phyloP scores from a whole-genome alignment of 1,139 yeast genomes.

The Saccharomyces hybrid region DNA sequence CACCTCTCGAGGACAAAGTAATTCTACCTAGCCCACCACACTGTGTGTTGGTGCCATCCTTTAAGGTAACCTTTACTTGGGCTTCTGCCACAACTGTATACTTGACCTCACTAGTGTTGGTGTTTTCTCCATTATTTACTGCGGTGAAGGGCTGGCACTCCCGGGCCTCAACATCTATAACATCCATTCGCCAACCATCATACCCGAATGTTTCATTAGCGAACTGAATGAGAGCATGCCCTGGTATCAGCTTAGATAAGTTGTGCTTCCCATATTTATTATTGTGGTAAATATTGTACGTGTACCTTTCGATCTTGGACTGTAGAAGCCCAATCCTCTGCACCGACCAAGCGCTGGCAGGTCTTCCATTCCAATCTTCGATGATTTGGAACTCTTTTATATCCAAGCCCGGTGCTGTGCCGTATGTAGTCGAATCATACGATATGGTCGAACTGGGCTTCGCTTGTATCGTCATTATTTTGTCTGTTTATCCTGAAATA shows the following conservation, averaged over 20 bases:
- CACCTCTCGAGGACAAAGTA: conserved; percentile 22
- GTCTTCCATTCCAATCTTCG: conserved; percentile 28
- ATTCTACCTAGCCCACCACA: conserved; percentile 26
- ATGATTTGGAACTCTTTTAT: conserved; percentile 18
- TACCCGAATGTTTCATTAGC: conserved; percentile 31
- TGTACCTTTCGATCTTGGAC: conserved; percentile 24
- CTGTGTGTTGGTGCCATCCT: conserved; percentile 29
- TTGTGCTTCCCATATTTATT: conserved; percentile 27
- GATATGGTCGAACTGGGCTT: conserved; percentile 8
- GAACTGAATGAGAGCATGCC: conserved; percentile 24
- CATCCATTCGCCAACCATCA: conserved; percentile 31
- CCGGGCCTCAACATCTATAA: conserved; percentile 19
- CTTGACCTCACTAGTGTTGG: conserved; percentile 6
- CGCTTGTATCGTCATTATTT: background rate
- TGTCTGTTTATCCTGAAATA: background rate
- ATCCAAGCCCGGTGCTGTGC: conserved; percentile 15
- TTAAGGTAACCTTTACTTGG: conserved; percentile 22
- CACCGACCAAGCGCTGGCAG: conserved; percentile 30
- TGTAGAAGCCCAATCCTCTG: conserved; percentile 24
- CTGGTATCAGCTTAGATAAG: conserved; percentile 27
- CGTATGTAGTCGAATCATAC: conserved; percentile 18
- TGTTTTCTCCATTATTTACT: conserved; percentile 1
- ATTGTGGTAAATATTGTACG: conserved; percentile 24
- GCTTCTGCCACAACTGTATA: conserved; percentile 28
- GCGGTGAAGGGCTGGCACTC: conserved; percentile 11